Percentiles rank a stretch among this genome's conserved stretches.
phyloP scores from a whole-genome alignment of 768 basidiomycete genomes.

The Mycena olivaceomarginata region DNA sequence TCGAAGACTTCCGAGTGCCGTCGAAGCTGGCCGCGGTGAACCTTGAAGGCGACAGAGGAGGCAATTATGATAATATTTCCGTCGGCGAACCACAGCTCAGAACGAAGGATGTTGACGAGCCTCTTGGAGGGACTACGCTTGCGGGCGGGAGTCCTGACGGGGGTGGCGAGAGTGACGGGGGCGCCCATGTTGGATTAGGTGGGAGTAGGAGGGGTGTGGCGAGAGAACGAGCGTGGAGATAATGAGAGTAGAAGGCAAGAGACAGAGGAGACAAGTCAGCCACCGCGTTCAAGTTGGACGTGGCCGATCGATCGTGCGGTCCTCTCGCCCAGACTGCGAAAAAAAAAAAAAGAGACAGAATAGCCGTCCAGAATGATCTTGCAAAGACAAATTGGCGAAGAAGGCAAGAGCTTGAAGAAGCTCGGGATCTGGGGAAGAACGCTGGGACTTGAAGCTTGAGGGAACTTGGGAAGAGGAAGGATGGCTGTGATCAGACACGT shows the following conservation, averaged over 20 bases:
- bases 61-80: constrained; percentile 84
- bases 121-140: constrained; percentile 36
- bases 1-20: constrained; percentile 88
- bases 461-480: too few species aligned
- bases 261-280: constrained; percentile 23
- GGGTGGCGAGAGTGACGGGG: constrained; percentile 19
- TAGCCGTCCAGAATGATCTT: too few species aligned
- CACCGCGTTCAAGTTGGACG: not conserved
- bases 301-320: not conserved
- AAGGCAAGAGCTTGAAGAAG: too few species aligned
- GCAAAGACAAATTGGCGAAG: too few species aligned
- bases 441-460: too few species aligned
- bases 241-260: constrained; percentile 16
- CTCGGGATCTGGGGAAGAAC: too few species aligned
- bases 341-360: too few species aligned
- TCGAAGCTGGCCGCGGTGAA: constrained; percentile 83
- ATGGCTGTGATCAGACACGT: too few species aligned
- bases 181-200: constrained; percentile 38
- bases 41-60: constrained; percentile 79
- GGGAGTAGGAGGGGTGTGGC: not conserved
- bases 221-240: not conserved
- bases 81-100: constrained; percentile 76
- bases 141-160: constrained; percentile 34
- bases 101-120: constrained; percentile 58
- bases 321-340: too few species aligned